Conservation (phyloP, 2,329 filamentous ascomycete species). For the Cladosporium austrohemisphaericum region DNA sequence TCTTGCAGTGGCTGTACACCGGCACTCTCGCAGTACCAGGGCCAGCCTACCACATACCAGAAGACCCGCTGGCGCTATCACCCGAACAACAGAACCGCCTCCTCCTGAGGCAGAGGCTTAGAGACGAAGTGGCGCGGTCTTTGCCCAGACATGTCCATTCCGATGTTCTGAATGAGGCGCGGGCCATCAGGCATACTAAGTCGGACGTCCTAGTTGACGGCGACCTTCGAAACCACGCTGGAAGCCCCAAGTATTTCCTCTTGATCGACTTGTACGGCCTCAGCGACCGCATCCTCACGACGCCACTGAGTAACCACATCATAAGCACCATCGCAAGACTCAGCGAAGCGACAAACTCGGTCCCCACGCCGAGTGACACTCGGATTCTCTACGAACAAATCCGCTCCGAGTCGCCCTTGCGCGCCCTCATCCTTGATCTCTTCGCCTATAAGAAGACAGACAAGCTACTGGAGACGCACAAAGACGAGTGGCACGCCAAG, state of each 20-base stretch:
- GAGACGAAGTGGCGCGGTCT: too few species aligned
- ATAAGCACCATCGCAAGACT: constrained; percentile 42
- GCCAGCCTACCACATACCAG: constrained; percentile 16
- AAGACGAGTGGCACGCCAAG: constrained; percentile 46
- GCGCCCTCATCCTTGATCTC: constrained; percentile 45
- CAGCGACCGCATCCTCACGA: constrained; percentile 46
- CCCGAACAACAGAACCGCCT: neutral
- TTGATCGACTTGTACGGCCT: constrained; percentile 47
- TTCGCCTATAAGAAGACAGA: constrained; percentile 54
- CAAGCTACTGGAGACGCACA: constrained; percentile 43
- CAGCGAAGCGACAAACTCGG: constrained; percentile 47
- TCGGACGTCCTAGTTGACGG: too few species aligned
- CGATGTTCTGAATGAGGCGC: too few species aligned
- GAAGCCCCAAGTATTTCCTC: constrained; percentile 49
- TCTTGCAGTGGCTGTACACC: constrained; percentile 51
- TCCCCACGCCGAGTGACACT: constrained; percentile 48
- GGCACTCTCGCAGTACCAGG: constrained; percentile 31
- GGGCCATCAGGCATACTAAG: too few species aligned
- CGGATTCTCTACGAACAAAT: constrained; percentile 46
- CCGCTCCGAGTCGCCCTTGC: constrained; percentile 37
- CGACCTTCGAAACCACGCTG: constrained; percentile 42
- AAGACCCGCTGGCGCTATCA: too few species aligned
- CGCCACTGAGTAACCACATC: constrained; percentile 44
- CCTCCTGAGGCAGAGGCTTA: too few species aligned
- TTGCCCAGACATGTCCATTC: too few species aligned